phyloP scores from a whole-genome alignment of 2,329 filamentous ascomycete species.

The Fusarium udum region DNA sequence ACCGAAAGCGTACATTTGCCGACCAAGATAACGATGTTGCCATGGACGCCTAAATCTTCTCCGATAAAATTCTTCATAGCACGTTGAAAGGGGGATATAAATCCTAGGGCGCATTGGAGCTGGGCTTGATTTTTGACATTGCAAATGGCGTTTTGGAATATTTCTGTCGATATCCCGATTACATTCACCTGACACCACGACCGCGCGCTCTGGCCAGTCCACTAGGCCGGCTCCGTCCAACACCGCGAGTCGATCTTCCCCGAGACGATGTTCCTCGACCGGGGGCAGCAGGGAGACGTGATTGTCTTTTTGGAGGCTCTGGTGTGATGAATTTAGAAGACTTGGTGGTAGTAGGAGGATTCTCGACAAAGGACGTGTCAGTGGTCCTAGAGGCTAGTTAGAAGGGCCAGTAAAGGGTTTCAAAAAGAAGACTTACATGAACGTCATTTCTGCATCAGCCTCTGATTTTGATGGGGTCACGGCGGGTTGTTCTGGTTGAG shows the following conservation, averaged over 20 bases:
- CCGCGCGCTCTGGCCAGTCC: slow-evolving; percentile 58
- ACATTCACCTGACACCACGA: slow-evolving; percentile 55
- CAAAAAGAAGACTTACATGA: slow-evolving; percentile 69
- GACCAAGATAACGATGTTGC: slow-evolving; percentile 44
- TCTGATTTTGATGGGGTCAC: slow-evolving; percentile 46
- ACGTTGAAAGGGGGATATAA: not conserved
- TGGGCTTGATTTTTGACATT: slow-evolving; percentile 21
- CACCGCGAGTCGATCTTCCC: slow-evolving; percentile 43
- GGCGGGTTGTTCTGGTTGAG: slow-evolving; percentile 60
- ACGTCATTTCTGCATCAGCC: slow-evolving; percentile 78
- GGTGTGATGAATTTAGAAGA: slow-evolving; percentile 58
- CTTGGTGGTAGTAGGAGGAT: slow-evolving; percentile 71
- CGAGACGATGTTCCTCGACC: slow-evolving; percentile 51
- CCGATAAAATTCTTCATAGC: slow-evolving; percentile 4
- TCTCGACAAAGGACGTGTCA: slow-evolving; percentile 89
- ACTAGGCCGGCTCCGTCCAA: slow-evolving; percentile 53
- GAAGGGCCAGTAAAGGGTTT: not conserved
- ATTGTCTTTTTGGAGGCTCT: slow-evolving; percentile 50
- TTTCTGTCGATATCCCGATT: slow-evolving; percentile 6
- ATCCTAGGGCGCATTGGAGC: slow-evolving; percentile 11
- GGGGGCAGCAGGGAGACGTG: slow-evolving; percentile 56
- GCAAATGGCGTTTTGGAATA: slow-evolving; percentile 27
- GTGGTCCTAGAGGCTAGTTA: slow-evolving; percentile 72
- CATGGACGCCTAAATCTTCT: slow-evolving; percentile 46
- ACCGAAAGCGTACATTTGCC: slow-evolving; percentile 19